Base-by-base conservation (phyloP, 768 basidiomycete genomes). In the Dioszegia hungarica region DNA sequence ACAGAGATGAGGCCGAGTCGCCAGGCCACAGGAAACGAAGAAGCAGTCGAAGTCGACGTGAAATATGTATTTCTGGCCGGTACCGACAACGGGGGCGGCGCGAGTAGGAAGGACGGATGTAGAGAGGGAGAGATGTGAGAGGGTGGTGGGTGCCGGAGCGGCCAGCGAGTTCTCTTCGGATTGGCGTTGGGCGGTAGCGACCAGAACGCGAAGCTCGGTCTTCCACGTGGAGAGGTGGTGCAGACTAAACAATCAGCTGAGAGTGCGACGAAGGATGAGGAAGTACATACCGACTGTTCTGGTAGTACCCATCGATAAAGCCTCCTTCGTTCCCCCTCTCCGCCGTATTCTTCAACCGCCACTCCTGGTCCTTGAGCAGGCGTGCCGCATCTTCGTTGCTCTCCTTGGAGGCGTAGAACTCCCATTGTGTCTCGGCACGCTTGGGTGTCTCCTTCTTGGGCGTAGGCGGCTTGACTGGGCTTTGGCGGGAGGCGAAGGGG, bases 221-320 rank as follows among this genome's bases (percentile, higher is more conserved):
- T 98, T 99, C 89, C 90, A 94, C 1, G 84, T 86, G 5, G 88
- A 85, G 11, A 99, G 77, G 68, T 93, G 87, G 65, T 99, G 95
- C n/a, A 99, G 79, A 1, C 95, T 86, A 22, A 0, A 20, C n/a
- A n/a, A 25, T 57, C n/a, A 58, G 51, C 19, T 41, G 8, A 33
- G 5, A 19, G 9, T 15, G 19, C 25, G 17, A 27, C 3, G 41
- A 22, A 12, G 38, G 19, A 22, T 3, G 54, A 57, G 20, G 14
- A 20, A n/a, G 4, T 9, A 39, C 75, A 28, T 48, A 75, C 75
- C 75, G 45, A 49, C 72, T 73, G 69, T 95, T 87, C 60, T 79
- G 77, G 57, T 82, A 85, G 70, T 85, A 94, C 0, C 84, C 86
- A 38, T 90, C 86, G 54, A 97, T 85, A 75, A 93, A 99, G 59